These are phyloP conservation scores for Sarocladiaceae sp. DNA, from an alignment of 2,329 filamentous ascomycete genomes.

Conservation along the genomic window DNA sequence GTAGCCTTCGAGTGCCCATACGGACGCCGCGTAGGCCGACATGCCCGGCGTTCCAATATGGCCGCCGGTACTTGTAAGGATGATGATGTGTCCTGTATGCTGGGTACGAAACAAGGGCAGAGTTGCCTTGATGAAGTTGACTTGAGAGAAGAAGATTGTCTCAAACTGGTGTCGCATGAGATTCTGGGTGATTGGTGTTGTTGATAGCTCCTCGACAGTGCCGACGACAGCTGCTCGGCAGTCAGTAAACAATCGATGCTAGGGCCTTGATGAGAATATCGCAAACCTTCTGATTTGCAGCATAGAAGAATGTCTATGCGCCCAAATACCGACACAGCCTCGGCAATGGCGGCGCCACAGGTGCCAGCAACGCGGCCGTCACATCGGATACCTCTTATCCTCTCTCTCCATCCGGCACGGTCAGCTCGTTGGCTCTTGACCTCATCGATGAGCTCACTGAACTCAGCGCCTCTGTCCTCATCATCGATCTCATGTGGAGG, in stretches of 20 bases:
- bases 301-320: slow-evolving; percentile 86
- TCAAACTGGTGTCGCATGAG: slow-evolving; percentile 90
- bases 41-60: slow-evolving; percentile 91
- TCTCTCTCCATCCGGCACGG: slow-evolving; percentile 72
- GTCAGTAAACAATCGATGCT: too few species aligned
- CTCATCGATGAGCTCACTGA: slow-evolving; percentile 70
- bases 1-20: slow-evolving; percentile 93
- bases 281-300: slow-evolving; percentile 84
- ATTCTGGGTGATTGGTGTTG: slow-evolving; percentile 64
- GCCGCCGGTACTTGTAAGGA: slow-evolving; percentile 82
- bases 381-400: slow-evolving; percentile 61
- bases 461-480: slow-evolving; percentile 68
- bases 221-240: slow-evolving; percentile 65
- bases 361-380: slow-evolving; percentile 58
- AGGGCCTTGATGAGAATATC: too few species aligned
- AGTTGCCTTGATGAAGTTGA: slow-evolving; percentile 89
- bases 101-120: slow-evolving; percentile 74
- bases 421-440: slow-evolving; percentile 56
- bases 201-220: slow-evolving; percentile 82
- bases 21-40: slow-evolving; percentile 83
- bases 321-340: slow-evolving; percentile 78
- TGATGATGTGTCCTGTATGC: slow-evolving; percentile 81
- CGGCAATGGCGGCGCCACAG: slow-evolving; percentile 80
- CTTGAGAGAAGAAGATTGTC: slow-evolving; percentile 87
- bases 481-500: slow-evolving; percentile 73